Base-by-base conservation (phyloP, 2,329 filamentous ascomycete genomes). In the Penicillium oxalicum region DNA sequence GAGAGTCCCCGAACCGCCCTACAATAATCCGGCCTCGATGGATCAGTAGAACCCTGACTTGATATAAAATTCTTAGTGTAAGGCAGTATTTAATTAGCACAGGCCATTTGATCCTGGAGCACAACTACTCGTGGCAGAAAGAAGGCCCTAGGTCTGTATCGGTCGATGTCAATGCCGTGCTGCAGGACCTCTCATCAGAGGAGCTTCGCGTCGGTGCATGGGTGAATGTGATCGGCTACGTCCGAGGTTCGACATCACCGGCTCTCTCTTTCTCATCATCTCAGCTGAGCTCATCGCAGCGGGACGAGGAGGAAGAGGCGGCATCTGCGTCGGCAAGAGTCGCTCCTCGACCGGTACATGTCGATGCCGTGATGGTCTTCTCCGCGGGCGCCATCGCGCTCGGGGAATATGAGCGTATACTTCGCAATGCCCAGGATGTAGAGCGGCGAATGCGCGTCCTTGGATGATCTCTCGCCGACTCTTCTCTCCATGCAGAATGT, bases 221-320 rank as follows among this genome's bases (percentile, higher is more conserved):
- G 90, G 70, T 96, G 43, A 95, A 96, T 64, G 77, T 96, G 3
- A 80, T 96, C 56, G 91, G 91, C 5, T 94, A 94, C 65, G 74
- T 91, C 50, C 77, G 74, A 36, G 64, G 64, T 38, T 37, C 36
- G 9, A n/a, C 28, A 6, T 43, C 44, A 18, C 50, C 50, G 12
- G 27, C 45, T 28, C 32, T 36, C 4, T 58, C 55, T 12, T 55
- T 58, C n/a, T 46, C 50, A 7, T 59, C 56, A 4, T 52, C 46
- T 27, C 49, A 52, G 13, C 38, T 38, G 8, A 36, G 48, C 13
- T 51, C 45, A 4, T 48, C 44, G 18, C 43, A 39, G 29, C 9
- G 45, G 9, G 40, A 18, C n/a, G 47, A 32, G n/a, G 37, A 44
- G 9, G 26, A 40, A 39, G 32, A 40, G 12, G 33, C 6, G 13